Percentiles rank a stretch among this genome's conserved stretches.
phyloP scores from a whole-genome alignment of 1,284 basidiomycete genomes.

The Crepidotus sp. region DNA sequence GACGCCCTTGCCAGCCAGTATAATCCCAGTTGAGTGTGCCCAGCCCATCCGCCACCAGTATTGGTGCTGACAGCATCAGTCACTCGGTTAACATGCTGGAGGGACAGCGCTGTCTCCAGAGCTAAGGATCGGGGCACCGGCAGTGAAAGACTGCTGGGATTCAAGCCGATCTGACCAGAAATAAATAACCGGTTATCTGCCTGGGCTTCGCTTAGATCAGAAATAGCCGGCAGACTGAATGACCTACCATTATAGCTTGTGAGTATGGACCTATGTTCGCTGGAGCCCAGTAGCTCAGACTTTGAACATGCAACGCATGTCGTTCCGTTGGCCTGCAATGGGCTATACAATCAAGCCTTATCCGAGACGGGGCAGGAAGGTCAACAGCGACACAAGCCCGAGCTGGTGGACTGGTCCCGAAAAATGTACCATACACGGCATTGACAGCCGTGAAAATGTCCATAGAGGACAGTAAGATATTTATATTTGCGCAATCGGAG shows the following conservation, averaged over 20 bases:
- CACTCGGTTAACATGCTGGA: conserved; percentile 78
- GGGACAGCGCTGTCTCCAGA: conserved; percentile 62
- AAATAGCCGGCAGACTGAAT: neutral
- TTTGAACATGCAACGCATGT: conserved; percentile 86
- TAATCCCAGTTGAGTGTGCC: conserved; percentile 50
- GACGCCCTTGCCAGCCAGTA: conserved; percentile 51
- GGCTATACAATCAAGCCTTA: conserved; percentile 75
- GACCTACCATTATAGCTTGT: conserved; percentile 75
- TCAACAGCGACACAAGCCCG: conserved; percentile 85
- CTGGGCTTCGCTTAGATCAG: conserved; percentile 31
- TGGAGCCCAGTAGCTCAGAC: conserved; percentile 96
- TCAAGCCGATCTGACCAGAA: conserved; percentile 91
- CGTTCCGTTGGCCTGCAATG: conserved; percentile 40
- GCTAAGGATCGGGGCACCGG: conserved; percentile 52
- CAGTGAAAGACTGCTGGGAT: conserved; percentile 66
- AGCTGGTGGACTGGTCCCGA: conserved; percentile 87
- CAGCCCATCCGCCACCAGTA: conserved; percentile 53
- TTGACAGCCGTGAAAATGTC: conserved; percentile 70
- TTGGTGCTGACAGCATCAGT: conserved; percentile 46
- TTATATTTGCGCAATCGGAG: conserved; percentile 69
- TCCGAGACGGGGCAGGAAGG: conserved; percentile 46
- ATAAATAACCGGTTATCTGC: conserved; percentile 70
- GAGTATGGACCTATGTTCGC: conserved; percentile 99
- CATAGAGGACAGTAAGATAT: conserved; percentile 80
- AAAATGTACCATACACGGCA: conserved; percentile 69